Percentiles rank a stretch among this genome's conserved stretches.
Conservation (phyloP, 164 flowering plant genomes). For the Vitis rotundifolia region DNA sequence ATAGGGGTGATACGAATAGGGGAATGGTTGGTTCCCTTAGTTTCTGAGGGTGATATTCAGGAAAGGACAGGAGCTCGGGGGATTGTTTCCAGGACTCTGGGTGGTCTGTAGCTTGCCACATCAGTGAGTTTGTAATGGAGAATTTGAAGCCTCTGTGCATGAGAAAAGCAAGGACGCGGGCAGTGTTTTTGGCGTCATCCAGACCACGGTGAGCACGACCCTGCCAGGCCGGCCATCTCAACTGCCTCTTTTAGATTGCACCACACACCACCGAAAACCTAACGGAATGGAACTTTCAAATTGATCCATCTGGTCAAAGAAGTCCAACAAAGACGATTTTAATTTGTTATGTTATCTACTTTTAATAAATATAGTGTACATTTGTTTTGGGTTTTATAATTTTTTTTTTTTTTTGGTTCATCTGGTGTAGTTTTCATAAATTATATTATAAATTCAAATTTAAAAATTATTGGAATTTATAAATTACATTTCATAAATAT, state of each 20-base stretch:
- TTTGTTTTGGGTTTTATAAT: no score
- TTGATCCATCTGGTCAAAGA: slow-evolving; percentile 82
- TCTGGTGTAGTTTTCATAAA: no score
- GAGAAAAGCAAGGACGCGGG: slow-evolving; percentile 71
- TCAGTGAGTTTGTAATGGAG: slow-evolving; percentile 79
- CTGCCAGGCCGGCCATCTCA: slow-evolving; percentile 89
- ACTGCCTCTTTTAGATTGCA: slow-evolving; percentile 97
- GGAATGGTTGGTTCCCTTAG: slow-evolving; percentile 27
- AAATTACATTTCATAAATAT: no score
- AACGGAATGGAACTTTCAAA: slow-evolving; percentile 79
- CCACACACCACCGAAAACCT: slow-evolving; percentile 74
- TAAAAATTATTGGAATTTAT: no score
- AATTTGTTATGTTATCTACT: not conserved
- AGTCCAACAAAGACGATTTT: not conserved
- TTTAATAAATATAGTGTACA: no score
- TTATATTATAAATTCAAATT: no score
- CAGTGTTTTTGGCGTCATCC: slow-evolving; percentile 96
- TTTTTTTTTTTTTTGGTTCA: no score
- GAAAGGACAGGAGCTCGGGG: slow-evolving; percentile 24
- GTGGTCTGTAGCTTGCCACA: slow-evolving; percentile 50
- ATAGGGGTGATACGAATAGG: slow-evolving; percentile 34
- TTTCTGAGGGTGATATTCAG: slow-evolving; percentile 29
- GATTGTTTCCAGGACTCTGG: slow-evolving; percentile 39
- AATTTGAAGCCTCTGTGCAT: slow-evolving; percentile 76
- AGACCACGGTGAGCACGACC: slow-evolving; percentile 98